Evolutionary conservation across 1,284 basidiomycete species (phyloP).

Genomic region (Heliocybe sulcata): DNA sequence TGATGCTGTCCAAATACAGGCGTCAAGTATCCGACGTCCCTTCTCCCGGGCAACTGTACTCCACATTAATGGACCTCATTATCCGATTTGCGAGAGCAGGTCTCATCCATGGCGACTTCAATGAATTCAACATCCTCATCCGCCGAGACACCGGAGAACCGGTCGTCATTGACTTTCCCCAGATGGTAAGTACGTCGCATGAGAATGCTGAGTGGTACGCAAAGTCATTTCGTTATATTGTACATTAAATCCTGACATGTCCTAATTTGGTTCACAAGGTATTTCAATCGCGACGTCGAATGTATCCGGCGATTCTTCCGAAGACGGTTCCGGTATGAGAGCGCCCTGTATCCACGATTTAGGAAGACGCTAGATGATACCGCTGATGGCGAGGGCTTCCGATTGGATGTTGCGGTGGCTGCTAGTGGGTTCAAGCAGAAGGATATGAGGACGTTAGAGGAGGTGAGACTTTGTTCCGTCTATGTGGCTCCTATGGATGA

Average conservation of each 20-base stretch:
- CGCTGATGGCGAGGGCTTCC: constrained; percentile 43
- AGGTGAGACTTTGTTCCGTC: constrained; percentile 43
- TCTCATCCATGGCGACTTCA: constrained; percentile 97
- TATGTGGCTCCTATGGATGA: neutral
- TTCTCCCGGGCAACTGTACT: constrained; percentile 87
- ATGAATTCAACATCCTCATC: constrained; percentile 99
- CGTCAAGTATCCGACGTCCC: constrained; percentile 85
- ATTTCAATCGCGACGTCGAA: constrained; percentile 97
- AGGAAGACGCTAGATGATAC: constrained; percentile 50
- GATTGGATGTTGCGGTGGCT: constrained; percentile 83
- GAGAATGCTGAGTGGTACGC: constrained; percentile 93
- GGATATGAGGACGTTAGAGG: constrained; percentile 77
- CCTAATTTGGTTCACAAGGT: constrained; percentile 50
- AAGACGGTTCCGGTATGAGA: constrained; percentile 90
- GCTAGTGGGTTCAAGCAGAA: constrained; percentile 88
- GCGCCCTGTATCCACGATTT: constrained; percentile 82
- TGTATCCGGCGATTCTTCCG: constrained; percentile 94
- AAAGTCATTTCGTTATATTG: constrained; percentile 6
- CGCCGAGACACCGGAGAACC: constrained; percentile 76
- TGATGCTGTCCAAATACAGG: constrained; percentile 31
- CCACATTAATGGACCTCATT: constrained; percentile 91
- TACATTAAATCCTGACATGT: neutral
- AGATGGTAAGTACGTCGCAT: constrained; percentile 98
- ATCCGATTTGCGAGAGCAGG: constrained; percentile 91
- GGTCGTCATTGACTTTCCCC: constrained; percentile 96